phyloP scores from a whole-genome alignment of 805 yeast genomes.

The Nakazawaea wyomingensis region DNA sequence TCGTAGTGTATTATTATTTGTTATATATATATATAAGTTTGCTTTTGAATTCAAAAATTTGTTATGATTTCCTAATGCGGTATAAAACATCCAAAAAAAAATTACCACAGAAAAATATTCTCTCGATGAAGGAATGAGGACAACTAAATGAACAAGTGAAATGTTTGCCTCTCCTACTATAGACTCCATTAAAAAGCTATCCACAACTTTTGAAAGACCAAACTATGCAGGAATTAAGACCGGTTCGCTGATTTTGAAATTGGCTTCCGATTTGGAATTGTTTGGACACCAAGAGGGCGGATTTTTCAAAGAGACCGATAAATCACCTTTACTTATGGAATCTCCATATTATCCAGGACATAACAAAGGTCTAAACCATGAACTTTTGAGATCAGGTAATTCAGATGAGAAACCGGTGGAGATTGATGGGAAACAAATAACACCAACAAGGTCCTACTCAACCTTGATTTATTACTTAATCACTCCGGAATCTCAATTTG shows the following conservation, averaged over 20 bases:
- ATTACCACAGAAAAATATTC: too few species aligned
- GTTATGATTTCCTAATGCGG: too few species aligned
- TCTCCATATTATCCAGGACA: constrained; percentile 33
- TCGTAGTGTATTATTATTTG: too few species aligned
- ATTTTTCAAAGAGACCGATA: constrained; percentile 50
- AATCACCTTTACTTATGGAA: constrained; percentile 39
- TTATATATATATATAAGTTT: too few species aligned
- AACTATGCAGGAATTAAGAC: constrained; percentile 18
- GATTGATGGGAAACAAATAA: constrained; percentile 1
- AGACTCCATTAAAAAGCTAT: constrained; percentile 18
- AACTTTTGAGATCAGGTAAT: constrained; percentile 11
- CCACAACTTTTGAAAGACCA: constrained; percentile 19
- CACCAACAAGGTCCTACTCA: constrained; percentile 35
- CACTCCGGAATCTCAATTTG: constrained; percentile 45
- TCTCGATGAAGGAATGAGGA: neutral
- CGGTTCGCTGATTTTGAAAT: constrained; percentile 19
- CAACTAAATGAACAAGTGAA: neutral
- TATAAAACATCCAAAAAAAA: too few species aligned
- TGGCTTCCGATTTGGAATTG: constrained; percentile 32
- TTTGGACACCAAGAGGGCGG: constrained; percentile 53
- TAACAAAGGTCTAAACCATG: constrained; percentile 17
- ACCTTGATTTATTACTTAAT: constrained; percentile 50
- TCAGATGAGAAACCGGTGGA: constrained; percentile 6
- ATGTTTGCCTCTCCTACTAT: constrained; percentile 19
- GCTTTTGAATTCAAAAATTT: too few species aligned